phyloP scores from a whole-genome alignment of 306 rosid species.

The Dicorynia guianensis region DNA sequence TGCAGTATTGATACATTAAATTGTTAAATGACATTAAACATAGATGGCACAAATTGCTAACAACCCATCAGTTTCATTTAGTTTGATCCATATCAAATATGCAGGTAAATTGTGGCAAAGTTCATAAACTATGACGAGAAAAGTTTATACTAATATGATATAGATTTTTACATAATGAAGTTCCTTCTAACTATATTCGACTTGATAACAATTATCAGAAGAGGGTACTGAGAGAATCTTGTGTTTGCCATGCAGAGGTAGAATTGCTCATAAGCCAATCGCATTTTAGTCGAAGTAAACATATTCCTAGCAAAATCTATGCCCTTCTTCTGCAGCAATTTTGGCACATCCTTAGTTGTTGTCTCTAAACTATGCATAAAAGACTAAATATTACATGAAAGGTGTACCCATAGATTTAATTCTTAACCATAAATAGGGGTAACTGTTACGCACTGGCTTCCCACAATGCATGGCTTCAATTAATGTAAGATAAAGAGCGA shows the following conservation, averaged over 20 bases:
- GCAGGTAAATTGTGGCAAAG: too few species aligned
- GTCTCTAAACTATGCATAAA: slow-evolving; percentile 39
- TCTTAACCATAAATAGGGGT: slow-evolving; percentile 38
- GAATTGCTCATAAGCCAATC: slow-evolving; percentile 39
- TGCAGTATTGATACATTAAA: not conserved
- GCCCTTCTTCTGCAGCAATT: slow-evolving; percentile 34
- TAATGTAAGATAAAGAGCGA: slow-evolving; percentile 45
- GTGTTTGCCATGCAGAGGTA: slow-evolving; percentile 10
- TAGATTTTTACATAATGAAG: not conserved
- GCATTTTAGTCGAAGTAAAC: slow-evolving; percentile 42
- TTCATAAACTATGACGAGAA: too few species aligned
- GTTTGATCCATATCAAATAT: too few species aligned
- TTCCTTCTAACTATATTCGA: not conserved
- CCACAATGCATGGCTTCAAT: slow-evolving; percentile 34
- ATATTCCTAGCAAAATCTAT: slow-evolving; percentile 38
- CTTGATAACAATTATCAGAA: not conserved
- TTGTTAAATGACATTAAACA: not conserved
- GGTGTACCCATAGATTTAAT: slow-evolving; percentile 42
- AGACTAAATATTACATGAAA: slow-evolving; percentile 29
- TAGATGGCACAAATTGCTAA: too few species aligned
- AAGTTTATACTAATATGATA: not conserved
- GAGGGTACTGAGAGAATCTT: not conserved
- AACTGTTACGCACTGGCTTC: slow-evolving; percentile 30
- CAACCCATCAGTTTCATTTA: too few species aligned
- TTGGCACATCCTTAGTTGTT: slow-evolving; percentile 37